Evolutionary conservation across 2,329 filamentous ascomycete species (phyloP), one percentile per base, ranked within the genome.

Genomic region (Aphanocladium album): DNA sequence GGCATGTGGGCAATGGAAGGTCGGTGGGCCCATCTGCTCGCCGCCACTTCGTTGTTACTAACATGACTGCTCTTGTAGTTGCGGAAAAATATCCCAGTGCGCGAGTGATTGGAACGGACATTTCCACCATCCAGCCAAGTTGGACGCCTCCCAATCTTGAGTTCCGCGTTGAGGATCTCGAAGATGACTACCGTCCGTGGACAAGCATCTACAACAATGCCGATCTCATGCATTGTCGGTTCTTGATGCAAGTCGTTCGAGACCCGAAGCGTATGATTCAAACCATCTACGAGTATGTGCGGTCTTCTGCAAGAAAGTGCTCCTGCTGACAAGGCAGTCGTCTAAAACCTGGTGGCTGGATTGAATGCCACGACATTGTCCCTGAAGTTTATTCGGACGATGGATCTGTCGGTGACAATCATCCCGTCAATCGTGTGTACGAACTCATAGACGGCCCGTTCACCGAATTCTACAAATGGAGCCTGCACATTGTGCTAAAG

Each of bases 1-100:
- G 79, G 79, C 30, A 75, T 83, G 46, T 87, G 84, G 84, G 83
- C 83, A 2, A 78, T 84, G 57, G 79, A 80, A 65, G 71, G 79
- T 80, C 66, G 41, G 73, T 70, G 11, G 7, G 19, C 19, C 23
- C 47, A 43, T 27, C 59, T 57, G 50, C 14, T 5, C 21, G 25
- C 16, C 46, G 33, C 21, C 25, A 21, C 12, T 46, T 8, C 14
- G 37, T 17, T 43, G 39, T 45, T 16, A 46, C 53, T 55, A 50
- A 65, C 64, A 64, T 53, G 64, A 50, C n/a, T 33, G 14, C 23
- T 43, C 55, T 30, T 56, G 27, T 62, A 81, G 79, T 80, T 56
- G 79, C 76, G 50, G 78, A 80, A 59, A 69, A 67, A 35, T 78
- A 74, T 46, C 78, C 78, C 35, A 75, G 77, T 50, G 77, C 78